Conservation (phyloP, 2,329 filamentous ascomycete species). For the Cryphonectria nitschkei region DNA sequence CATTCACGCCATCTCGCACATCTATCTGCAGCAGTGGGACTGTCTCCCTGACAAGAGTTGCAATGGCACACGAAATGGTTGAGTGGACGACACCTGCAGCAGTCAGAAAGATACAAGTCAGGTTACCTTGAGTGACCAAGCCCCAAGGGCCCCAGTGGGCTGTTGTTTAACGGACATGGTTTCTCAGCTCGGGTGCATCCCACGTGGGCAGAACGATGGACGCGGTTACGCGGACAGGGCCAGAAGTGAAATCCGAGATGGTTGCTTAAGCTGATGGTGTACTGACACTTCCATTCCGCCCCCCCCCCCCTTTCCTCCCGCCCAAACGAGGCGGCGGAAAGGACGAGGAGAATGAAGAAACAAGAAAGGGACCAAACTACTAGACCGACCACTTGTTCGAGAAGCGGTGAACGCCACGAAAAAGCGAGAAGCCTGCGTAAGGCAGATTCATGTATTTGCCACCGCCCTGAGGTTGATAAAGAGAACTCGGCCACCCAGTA, state of each 20-base stretch:
- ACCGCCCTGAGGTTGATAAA: too few species aligned
- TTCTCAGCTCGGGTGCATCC: background rate
- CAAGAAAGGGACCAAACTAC: background rate
- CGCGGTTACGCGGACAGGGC: too few species aligned
- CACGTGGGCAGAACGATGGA: slow-evolving; percentile 15
- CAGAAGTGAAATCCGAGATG: background rate
- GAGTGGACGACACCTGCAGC: background rate
- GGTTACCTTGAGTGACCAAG: background rate
- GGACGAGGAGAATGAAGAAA: background rate
- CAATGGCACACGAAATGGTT: background rate
- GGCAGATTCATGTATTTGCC: background rate
- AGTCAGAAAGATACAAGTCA: background rate
- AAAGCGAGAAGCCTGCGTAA: background rate
- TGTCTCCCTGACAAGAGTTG: background rate
- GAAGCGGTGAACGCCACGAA: background rate
- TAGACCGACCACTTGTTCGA: background rate
- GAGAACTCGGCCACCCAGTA: too few species aligned
- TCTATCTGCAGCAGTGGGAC: background rate
- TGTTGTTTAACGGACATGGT: background rate
- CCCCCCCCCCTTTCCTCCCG: background rate
- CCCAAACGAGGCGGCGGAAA: background rate
- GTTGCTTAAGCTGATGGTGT: background rate
- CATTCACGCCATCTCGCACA: background rate
- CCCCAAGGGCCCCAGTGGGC: background rate
- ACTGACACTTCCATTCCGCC: background rate